Evolutionary conservation across 208 protist species (phyloP).

Genomic region (Crithidia thermophila): DNA sequence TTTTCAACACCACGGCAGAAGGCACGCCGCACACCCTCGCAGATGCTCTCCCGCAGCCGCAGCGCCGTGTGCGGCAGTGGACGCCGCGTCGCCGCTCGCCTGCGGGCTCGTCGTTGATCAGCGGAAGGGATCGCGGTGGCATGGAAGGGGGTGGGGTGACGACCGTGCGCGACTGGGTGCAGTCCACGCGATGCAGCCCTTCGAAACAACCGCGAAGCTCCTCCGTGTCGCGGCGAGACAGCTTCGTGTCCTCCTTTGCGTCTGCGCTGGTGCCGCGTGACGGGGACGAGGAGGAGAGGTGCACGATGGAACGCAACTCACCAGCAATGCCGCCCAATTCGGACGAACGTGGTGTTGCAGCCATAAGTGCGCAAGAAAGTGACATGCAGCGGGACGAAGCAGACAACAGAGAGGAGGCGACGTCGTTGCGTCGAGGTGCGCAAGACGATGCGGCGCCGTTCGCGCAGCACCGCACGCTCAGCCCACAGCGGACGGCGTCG

Average conservation of each 20-base stretch:
- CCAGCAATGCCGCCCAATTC: too few species aligned
- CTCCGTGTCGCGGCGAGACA: constrained; percentile 41
- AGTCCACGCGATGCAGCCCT: constrained; percentile 28
- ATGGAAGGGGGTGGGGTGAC: neutral
- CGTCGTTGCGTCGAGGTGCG: too few species aligned
- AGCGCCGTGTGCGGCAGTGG: constrained; percentile 23
- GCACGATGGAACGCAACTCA: too few species aligned
- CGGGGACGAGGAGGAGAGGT: constrained; percentile 9
- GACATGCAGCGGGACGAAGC: too few species aligned
- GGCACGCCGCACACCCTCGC: too few species aligned
- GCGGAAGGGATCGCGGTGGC: neutral
- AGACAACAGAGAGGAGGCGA: too few species aligned
- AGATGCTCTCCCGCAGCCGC: neutral
- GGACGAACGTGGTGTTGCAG: too few species aligned
- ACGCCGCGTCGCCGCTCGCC: constrained; percentile 21
- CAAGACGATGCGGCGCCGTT: neutral
- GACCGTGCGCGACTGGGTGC: constrained; percentile 40
- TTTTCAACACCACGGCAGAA: too few species aligned
- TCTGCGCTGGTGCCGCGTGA: constrained; percentile 24
- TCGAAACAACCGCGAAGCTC: constrained; percentile 45
- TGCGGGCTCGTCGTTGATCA: neutral
- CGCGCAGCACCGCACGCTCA: neutral
- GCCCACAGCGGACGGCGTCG: constrained; percentile 16
- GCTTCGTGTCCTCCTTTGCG: constrained; percentile 33
- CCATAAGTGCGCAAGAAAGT: too few species aligned